These are phyloP conservation scores for Clarireedia paspali DNA, from an alignment of 2,329 filamentous ascomycete species.

Conservation along the genomic window DNA sequence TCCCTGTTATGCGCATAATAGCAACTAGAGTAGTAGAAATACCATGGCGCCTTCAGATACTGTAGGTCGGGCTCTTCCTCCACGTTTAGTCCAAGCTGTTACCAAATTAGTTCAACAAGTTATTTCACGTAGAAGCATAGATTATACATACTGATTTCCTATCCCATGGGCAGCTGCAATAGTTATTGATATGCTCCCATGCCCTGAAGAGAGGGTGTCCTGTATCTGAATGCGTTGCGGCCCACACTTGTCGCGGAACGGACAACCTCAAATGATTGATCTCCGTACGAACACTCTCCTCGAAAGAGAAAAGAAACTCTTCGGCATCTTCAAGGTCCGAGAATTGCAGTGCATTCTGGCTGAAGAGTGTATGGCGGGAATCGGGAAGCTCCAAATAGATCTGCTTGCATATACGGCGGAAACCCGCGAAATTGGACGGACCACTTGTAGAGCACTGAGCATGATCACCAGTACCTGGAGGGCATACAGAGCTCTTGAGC, in stretches of 20 bases:
- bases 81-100: background rate
- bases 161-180: slow-evolving; percentile 19
- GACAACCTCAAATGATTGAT: slow-evolving; percentile 16
- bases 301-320: slow-evolving; percentile 16
- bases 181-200: slow-evolving; percentile 17
- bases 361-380: slow-evolving; percentile 8
- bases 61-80: background rate
- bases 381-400: slow-evolving; percentile 14
- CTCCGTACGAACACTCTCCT: slow-evolving; percentile 10
- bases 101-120: background rate
- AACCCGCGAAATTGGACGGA: background rate
- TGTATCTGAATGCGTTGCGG: background rate
- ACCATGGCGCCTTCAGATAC: slow-evolving; percentile 9
- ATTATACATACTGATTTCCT: slow-evolving; percentile 12
- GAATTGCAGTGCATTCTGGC: slow-evolving; percentile 19
- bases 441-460: slow-evolving; percentile 5
- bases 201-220: background rate
- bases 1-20: slow-evolving; percentile 14
- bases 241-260: slow-evolving; percentile 6
- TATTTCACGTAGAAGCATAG: background rate
- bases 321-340: slow-evolving; percentile 10
- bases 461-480: slow-evolving; percentile 14
- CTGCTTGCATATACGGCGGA: slow-evolving; percentile 16
- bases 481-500: slow-evolving; percentile 10
- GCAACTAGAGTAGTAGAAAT: slow-evolving; percentile 19